Conservation (phyloP, 371 early-diverging fungal species). For the Dipsacomyces acuminosporus region DNA sequence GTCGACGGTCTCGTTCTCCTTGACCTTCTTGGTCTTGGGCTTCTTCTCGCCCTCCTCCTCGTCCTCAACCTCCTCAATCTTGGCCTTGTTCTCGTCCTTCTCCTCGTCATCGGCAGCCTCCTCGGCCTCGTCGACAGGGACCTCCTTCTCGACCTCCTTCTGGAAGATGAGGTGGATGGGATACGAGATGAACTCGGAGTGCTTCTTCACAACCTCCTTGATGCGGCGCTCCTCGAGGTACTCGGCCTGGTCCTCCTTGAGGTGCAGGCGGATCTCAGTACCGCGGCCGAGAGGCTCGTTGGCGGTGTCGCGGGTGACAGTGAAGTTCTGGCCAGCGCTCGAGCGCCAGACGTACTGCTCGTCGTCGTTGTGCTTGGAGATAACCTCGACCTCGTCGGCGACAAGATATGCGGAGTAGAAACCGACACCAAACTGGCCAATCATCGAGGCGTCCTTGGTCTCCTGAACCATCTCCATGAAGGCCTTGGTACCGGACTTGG, state of each 20-base stretch:
- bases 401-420: constrained; percentile 98
- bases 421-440: constrained; percentile 99
- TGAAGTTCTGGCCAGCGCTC: constrained; percentile 88
- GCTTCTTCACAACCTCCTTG: constrained; percentile 91
- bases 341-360: constrained; percentile 94
- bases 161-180: constrained; percentile 84
- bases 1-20: constrained; percentile 65
- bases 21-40: constrained; percentile 76
- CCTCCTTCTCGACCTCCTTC: constrained; percentile 91
- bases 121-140: constrained; percentile 65
- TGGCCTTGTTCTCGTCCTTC: constrained; percentile 59
- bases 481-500: constrained; percentile 92
- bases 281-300: constrained; percentile 81
- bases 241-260: constrained; percentile 90
- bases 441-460: constrained; percentile 86
- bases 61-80: constrained; percentile 63
- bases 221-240: constrained; percentile 88
- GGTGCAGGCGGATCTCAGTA: constrained; percentile 78
- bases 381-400: constrained; percentile 91
- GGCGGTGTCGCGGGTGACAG: constrained; percentile 79
- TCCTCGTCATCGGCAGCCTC: constrained; percentile 66
- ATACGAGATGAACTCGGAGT: constrained; percentile 92
- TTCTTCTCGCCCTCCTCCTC: constrained; percentile 63
- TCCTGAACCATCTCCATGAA: constrained; percentile 78
- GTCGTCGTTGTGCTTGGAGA: constrained; percentile 94